Percentiles rank a stretch among this genome's conserved stretches.
Conservation (phyloP, 106 monocot species). For the Phalaenopsis equestris region DNA sequence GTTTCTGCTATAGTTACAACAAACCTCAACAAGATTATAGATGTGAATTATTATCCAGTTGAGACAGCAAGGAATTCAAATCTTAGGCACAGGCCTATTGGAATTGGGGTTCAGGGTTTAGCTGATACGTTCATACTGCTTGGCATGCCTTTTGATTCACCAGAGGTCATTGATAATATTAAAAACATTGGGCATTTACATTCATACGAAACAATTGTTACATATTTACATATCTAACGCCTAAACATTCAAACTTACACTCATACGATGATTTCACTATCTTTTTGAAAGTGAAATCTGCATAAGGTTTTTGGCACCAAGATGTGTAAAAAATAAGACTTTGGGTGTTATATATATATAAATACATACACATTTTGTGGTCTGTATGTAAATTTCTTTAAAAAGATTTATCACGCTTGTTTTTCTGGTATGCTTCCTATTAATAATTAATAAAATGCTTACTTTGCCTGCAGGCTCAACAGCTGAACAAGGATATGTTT, state of each 20-base stretch:
- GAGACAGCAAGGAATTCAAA: conserved; percentile 87
- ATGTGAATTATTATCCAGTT: conserved; percentile 88
- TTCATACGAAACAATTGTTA: too few relatives aligned
- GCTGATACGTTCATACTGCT: conserved; percentile 95
- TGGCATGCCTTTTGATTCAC: conserved; percentile 95
- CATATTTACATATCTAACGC: too few relatives aligned
- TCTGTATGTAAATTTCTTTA: too few relatives aligned
- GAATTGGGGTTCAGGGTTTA: conserved; percentile 91
- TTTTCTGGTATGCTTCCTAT: neutral
- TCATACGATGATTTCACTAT: too few relatives aligned
- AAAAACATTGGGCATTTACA: neutral
- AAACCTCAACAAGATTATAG: conserved; percentile 96
- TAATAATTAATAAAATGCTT: conserved; percentile 6
- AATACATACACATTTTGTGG: too few relatives aligned
- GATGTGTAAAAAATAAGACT: too few relatives aligned
- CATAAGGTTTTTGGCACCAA: too few relatives aligned
- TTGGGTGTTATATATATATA: too few relatives aligned
- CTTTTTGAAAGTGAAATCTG: too few relatives aligned
- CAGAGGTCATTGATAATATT: conserved; percentile 39
- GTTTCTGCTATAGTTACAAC: conserved; percentile 58
- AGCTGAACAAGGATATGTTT: conserved; percentile 92
- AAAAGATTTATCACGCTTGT: neutral
- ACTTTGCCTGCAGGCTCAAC: conserved; percentile 49
- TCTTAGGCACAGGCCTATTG: conserved; percentile 82
- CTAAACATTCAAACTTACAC: too few relatives aligned